phyloP scores from a whole-genome alignment of 495 filamentous ascomycete species.

The Penicillium taxi region DNA sequence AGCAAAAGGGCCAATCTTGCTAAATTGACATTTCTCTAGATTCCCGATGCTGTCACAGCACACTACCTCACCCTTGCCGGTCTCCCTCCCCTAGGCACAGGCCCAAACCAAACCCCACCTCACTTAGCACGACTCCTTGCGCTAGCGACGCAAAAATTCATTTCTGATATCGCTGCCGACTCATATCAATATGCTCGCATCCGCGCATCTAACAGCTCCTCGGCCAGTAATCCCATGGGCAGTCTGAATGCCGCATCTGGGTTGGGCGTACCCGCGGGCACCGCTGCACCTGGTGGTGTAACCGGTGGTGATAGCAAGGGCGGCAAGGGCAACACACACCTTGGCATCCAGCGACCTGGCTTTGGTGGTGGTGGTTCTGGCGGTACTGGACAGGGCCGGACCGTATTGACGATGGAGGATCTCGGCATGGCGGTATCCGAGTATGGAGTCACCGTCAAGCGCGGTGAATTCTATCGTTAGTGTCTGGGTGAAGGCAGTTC shows the following conservation, averaged over 20 bases:
- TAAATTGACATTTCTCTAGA: no score
- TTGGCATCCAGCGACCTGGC: slow-evolving; percentile 84
- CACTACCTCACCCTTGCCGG: slow-evolving; percentile 97
- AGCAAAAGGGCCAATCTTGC: no score
- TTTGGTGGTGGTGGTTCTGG: slow-evolving; percentile 90
- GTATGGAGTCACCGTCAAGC: slow-evolving; percentile 93
- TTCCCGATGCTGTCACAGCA: slow-evolving; percentile 93
- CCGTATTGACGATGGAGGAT: slow-evolving; percentile 98
- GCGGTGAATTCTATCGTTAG: slow-evolving; percentile 95
- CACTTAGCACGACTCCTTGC: slow-evolving; percentile 88
- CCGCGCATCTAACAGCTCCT: slow-evolving; percentile 78
- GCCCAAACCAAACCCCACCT: slow-evolving; percentile 71
- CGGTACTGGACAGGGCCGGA: slow-evolving; percentile 75
- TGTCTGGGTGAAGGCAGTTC: background rate
- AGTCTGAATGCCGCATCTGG: slow-evolving; percentile 73
- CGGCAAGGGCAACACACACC: slow-evolving; percentile 53
- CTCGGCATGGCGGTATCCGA: slow-evolving; percentile 94
- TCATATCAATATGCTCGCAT: slow-evolving; percentile 97
- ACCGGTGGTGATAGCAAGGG: slow-evolving; percentile 48
- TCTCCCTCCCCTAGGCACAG: slow-evolving; percentile 77
- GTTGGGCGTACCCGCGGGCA: slow-evolving; percentile 51
- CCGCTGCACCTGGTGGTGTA: slow-evolving; percentile 49
- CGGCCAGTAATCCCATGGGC: slow-evolving; percentile 78
- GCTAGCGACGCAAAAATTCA: slow-evolving; percentile 94
- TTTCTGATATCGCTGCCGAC: slow-evolving; percentile 94